These are phyloP conservation scores for Rhodomyrtus psidioides DNA, from an alignment of 441 rosid genomes.

Conservation along the genomic window DNA sequence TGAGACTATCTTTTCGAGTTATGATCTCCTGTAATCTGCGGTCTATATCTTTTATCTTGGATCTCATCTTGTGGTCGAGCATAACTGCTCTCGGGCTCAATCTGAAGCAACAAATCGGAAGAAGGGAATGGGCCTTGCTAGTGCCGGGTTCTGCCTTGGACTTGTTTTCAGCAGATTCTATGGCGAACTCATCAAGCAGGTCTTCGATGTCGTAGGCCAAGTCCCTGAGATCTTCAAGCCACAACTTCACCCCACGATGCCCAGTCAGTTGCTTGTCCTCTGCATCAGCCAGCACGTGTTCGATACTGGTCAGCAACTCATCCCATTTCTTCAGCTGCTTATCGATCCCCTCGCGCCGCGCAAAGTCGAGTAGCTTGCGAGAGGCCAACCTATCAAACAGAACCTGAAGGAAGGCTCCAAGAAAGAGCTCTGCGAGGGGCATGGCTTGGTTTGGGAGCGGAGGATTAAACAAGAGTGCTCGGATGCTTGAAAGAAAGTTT, in stretches of 20 bases:
- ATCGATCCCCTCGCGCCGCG: not conserved
- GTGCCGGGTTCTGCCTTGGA: fast-evolving
- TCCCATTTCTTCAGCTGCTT: not conserved
- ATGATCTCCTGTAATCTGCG: fast-evolving
- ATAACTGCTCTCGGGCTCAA: fast-evolving
- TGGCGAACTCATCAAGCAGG: not conserved
- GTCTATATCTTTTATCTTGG: not conserved
- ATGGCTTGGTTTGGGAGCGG: no score
- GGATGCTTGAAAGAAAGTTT: no score
- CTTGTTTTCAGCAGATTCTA: fast-evolving
- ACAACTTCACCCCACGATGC: not conserved
- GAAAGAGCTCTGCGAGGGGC: not conserved
- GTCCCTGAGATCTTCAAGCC: not conserved
- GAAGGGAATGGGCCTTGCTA: not conserved
- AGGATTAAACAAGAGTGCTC: no score
- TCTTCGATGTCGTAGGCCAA: not conserved
- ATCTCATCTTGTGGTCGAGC: not conserved
- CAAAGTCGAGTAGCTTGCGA: not conserved
- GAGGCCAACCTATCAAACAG: not conserved
- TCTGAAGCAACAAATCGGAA: not conserved
- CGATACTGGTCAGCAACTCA: not conserved
- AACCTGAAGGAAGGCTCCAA: not conserved
- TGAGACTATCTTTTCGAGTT: not conserved
- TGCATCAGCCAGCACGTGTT: not conserved
- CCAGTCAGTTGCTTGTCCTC: not conserved